Evolutionary conservation across 352 stramenopile genomes (phyloP).

Genomic region (Halophytophthora polymorphica): DNA sequence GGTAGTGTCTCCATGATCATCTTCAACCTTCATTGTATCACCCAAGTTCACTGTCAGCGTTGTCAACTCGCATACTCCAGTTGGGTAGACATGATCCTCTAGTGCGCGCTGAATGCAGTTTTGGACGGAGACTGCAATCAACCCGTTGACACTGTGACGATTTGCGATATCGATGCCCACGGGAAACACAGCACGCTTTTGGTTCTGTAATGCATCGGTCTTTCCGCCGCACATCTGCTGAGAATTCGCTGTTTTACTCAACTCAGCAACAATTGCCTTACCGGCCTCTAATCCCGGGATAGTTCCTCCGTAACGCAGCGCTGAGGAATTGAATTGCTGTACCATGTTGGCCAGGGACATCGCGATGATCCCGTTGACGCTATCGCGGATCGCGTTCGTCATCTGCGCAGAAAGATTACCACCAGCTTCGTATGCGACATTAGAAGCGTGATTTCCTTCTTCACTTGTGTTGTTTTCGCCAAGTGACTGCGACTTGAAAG

Average conservation of each 20-base stretch:
- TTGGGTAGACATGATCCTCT: not conserved
- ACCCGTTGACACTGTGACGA: conserved; percentile 4
- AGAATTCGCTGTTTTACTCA: not conserved
- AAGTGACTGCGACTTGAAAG: conserved; percentile 4
- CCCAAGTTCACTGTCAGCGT: conserved; percentile 13
- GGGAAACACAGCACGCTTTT: not conserved
- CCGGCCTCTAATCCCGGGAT: conserved; percentile 2
- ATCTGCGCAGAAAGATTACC: conserved; percentile 29
- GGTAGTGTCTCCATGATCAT: not conserved
- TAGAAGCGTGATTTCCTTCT: conserved; percentile 4
- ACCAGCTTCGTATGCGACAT: conserved; percentile 5
- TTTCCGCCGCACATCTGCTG: not conserved
- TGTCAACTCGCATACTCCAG: not conserved
- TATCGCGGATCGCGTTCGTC: conserved; percentile 36
- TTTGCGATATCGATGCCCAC: conserved; percentile 12
- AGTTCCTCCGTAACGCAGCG: not conserved
- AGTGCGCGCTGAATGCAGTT: conserved; percentile 1
- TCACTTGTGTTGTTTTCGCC: conserved; percentile 12
- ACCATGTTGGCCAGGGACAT: conserved; percentile 30
- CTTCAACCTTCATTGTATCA: not conserved
- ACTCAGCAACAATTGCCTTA: conserved; percentile 1
- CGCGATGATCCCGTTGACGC: conserved; percentile 31
- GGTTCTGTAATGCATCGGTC: not conserved
- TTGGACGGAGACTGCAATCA: conserved; percentile 8
- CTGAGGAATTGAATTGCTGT: conserved; percentile 11